Evolutionary conservation across 306 rosid species (phyloP).

Genomic region (Castanea crenata): DNA sequence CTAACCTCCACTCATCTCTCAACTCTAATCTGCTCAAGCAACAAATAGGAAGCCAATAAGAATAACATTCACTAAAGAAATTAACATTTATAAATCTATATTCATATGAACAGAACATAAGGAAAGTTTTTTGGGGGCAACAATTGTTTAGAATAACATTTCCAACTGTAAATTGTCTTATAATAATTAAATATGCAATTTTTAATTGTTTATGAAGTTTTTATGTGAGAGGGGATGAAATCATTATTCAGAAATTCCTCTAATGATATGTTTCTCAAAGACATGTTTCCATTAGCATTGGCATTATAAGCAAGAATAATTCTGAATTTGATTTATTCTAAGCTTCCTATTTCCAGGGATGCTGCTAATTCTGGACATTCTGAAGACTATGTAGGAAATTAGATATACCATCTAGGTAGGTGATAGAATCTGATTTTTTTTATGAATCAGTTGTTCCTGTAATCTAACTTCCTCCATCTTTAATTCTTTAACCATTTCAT

Average conservation of each 20-base stretch:
- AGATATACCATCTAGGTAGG: too few species aligned
- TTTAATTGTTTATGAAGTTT: background rate
- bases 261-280: background rate
- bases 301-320: background rate
- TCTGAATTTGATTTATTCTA: background rate
- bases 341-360: background rate
- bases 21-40: conserved; percentile 68
- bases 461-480: background rate
- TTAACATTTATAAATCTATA: conserved; percentile 2
- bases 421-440: too few species aligned
- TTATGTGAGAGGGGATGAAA: background rate
- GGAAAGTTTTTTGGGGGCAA: background rate
- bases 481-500: conserved; percentile 53
- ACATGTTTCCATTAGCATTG: background rate
- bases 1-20: conserved; percentile 89
- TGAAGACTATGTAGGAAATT: too few species aligned
- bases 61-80: conserved; percentile 18
- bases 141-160: background rate
- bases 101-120: background rate
- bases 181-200: background rate
- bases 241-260: background rate
- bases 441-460: background rate
- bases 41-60: conserved; percentile 27
- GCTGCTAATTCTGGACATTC: too few species aligned
- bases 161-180: background rate